Percentiles rank a stretch among this genome's conserved stretches.
phyloP scores from a whole-genome alignment of 257 asterid species.

The Mitragyna speciosa region DNA sequence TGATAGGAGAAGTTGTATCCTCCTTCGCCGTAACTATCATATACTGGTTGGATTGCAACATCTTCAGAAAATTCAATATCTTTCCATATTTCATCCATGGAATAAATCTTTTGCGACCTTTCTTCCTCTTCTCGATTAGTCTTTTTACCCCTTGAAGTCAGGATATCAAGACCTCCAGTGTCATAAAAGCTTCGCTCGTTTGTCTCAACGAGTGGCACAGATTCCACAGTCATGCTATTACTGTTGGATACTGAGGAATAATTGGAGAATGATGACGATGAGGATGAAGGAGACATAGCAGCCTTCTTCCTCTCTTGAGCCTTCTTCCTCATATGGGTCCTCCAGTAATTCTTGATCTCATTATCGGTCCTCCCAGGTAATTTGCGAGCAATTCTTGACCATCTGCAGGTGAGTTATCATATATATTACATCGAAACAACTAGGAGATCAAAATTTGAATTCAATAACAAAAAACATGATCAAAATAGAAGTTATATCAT shows the following conservation, averaged over 20 bases:
- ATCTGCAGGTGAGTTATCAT: constrained; percentile 35
- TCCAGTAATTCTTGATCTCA: constrained; percentile 93
- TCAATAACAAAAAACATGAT: background rate
- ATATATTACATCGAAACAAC: background rate
- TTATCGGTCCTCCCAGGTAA: constrained; percentile 94
- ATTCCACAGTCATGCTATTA: constrained; percentile 27
- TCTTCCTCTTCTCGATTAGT: constrained; percentile 30
- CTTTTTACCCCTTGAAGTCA: constrained; percentile 22
- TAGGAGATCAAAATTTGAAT: background rate
- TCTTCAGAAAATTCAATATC: constrained; percentile 64
- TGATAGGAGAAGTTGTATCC: constrained; percentile 27
- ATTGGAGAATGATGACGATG: constrained; percentile 39
- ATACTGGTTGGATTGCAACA: constrained; percentile 26
- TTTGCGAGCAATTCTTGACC: constrained; percentile 90
- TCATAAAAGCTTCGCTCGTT: constrained; percentile 57
- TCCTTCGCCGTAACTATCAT: constrained; percentile 7
- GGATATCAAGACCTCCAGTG: constrained; percentile 47
- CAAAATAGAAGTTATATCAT: background rate
- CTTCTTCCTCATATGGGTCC: constrained; percentile 83
- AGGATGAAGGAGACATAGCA: constrained; percentile 16
- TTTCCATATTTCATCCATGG: constrained; percentile 90
- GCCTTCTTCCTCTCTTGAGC: constrained; percentile 69
- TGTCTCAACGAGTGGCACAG: constrained; percentile 20
- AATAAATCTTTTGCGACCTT: constrained; percentile 33
- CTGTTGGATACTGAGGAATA: constrained; percentile 39